Evolutionary conservation across 1,284 basidiomycete species (phyloP).

Genomic region (Ceraceosorus bombacis): DNA sequence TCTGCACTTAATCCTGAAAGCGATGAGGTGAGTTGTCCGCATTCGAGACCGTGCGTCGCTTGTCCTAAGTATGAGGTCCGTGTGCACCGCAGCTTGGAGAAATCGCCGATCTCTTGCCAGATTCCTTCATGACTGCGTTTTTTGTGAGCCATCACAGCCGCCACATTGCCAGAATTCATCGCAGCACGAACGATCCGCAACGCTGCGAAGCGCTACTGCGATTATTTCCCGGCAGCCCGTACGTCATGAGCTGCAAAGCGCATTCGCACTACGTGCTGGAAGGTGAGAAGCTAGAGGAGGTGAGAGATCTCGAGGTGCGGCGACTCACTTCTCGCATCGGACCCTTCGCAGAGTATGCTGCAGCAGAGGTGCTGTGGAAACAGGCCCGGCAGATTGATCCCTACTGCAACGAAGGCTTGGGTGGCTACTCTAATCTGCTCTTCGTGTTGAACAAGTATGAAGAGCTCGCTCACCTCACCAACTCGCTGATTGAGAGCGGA

Average conservation of each 20-base stretch:
- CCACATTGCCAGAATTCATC: conserved; percentile 59
- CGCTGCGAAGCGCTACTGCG: conserved; percentile 57
- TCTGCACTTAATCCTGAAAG: conserved; percentile 30
- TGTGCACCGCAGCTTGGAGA: conserved; percentile 15
- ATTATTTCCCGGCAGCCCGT: conserved; percentile 73
- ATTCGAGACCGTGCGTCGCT: neutral
- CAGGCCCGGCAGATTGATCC: conserved; percentile 60
- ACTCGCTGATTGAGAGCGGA: conserved; percentile 50
- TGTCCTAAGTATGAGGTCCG: too few species aligned
- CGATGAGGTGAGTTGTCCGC: conserved; percentile 4
- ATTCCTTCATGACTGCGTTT: conserved; percentile 67
- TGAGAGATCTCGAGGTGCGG: neutral
- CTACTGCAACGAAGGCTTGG: conserved; percentile 85
- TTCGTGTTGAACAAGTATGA: conserved; percentile 85
- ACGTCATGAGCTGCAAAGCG: conserved; percentile 59
- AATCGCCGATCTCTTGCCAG: conserved; percentile 59
- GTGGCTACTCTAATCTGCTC: conserved; percentile 92
- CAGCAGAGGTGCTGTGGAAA: conserved; percentile 37
- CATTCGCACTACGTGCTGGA: conserved; percentile 27
- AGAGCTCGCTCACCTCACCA: conserved; percentile 83
- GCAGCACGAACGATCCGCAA: conserved; percentile 22
- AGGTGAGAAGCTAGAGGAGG: neutral
- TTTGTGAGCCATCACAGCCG: conserved; percentile 85
- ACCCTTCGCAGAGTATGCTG: conserved; percentile 26
- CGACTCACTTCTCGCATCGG: neutral